Evolutionary conservation across 768 basidiomycete species (phyloP).

Genomic region (Hydnum rufescens): DNA sequence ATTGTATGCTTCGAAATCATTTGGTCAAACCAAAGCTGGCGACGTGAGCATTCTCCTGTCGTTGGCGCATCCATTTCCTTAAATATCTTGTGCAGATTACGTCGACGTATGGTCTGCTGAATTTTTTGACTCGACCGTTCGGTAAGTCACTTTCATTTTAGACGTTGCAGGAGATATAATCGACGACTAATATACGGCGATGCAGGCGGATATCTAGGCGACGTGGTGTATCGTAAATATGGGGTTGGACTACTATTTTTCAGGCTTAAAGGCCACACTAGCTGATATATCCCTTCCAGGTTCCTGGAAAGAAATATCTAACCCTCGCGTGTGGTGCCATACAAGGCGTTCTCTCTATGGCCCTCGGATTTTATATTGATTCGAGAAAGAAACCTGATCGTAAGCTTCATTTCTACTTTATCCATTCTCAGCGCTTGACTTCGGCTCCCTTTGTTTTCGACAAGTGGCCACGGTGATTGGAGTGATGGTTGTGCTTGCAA

Average conservation of each 20-base stretch:
- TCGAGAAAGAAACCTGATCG: slow-evolving; percentile 1
- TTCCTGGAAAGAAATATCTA: slow-evolving; percentile 29
- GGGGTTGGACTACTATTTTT: slow-evolving; percentile 15
- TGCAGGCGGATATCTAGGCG: slow-evolving; percentile 32
- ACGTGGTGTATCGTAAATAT: slow-evolving; percentile 24
- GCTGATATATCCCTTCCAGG: background rate
- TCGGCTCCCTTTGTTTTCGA: too few species aligned
- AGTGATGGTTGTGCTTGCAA: slow-evolving; percentile 22
- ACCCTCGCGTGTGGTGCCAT: slow-evolving; percentile 25
- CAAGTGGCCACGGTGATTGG: slow-evolving; percentile 1
- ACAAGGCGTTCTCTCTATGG: slow-evolving; percentile 27
- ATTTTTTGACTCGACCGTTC: slow-evolving; percentile 29
- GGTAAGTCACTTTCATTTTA: too few species aligned
- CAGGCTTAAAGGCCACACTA: too few species aligned
- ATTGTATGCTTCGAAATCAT: slow-evolving; percentile 19
- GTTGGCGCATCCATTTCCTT: slow-evolving; percentile 3
- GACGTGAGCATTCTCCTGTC: too few species aligned
- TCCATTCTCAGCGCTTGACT: too few species aligned
- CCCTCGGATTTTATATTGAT: slow-evolving; percentile 27
- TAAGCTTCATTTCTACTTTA: background rate
- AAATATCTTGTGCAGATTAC: slow-evolving; percentile 12
- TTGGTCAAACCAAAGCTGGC: slow-evolving; percentile 32
- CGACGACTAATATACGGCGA: too few species aligned
- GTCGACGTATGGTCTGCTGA: slow-evolving; percentile 27
- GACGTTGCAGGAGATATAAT: too few species aligned